Evolutionary conservation across 768 basidiomycete species (phyloP).

Genomic region (Krasilnikovozyma curviuscula): DNA sequence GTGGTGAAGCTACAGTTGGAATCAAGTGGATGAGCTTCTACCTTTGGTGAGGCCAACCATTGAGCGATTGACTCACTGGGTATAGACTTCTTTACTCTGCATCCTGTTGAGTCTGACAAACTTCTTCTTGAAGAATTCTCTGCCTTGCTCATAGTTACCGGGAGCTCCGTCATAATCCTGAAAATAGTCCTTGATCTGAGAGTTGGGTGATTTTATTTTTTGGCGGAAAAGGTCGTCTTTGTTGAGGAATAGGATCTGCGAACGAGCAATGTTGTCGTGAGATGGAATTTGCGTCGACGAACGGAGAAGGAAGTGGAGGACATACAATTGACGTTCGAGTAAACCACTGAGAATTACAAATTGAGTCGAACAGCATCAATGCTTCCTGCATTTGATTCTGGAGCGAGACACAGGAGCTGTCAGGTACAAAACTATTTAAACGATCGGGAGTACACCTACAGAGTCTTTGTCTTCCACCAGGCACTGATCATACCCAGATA

Average conservation of each 20-base stretch:
- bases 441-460: constrained; percentile 33
- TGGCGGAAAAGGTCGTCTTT: constrained; percentile 82
- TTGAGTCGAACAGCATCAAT: constrained; percentile 12
- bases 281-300: neutral
- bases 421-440: no score
- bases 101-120: constrained; percentile 62
- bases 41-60: neutral
- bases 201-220: constrained; percentile 46
- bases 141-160: constrained; percentile 50
- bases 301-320: no score
- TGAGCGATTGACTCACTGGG: constrained; percentile 45
- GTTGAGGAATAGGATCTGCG: constrained; percentile 78
- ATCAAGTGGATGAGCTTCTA: neutral
- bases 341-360: constrained; percentile 7
- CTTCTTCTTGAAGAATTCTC: constrained; percentile 75
- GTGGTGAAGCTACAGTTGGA: constrained; percentile 44
- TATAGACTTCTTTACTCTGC: constrained; percentile 77
- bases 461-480: constrained; percentile 81
- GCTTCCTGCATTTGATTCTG: constrained; percentile 11
- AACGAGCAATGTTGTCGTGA: neutral
- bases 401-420: no score
- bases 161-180: constrained; percentile 71
- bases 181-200: constrained; percentile 75
- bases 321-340: neutral
- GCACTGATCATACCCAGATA: constrained; percentile 88